Percentiles rank a stretch among this genome's conserved stretches.
Evolutionary conservation across 169 alveolate species (phyloP).

Genomic region (Eimeria necatrix): DNA sequence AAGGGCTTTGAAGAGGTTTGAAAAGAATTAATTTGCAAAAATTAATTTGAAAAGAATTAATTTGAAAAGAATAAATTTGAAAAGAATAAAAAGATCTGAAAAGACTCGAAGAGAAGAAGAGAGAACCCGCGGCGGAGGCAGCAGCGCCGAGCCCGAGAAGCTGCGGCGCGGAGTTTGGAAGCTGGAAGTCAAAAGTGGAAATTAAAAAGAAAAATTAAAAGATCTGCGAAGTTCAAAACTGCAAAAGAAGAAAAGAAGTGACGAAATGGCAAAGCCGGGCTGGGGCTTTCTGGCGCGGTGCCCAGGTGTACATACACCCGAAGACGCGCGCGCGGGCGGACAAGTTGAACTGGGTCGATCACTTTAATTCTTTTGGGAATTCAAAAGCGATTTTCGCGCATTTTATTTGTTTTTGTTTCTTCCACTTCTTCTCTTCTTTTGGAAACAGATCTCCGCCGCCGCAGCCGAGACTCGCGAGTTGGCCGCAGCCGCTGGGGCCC

Average conservation of each 20-base stretch:
- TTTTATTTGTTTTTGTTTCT: neutral
- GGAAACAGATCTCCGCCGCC: too few relatives aligned
- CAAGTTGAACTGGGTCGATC: neutral
- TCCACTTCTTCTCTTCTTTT: neutral
- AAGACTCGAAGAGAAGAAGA: neutral
- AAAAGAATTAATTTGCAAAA: neutral
- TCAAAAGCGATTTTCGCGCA: neutral
- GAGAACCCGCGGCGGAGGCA: neutral
- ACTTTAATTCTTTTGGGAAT: neutral
- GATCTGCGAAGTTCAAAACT: too few relatives aligned
- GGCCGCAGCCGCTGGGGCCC: too few relatives aligned
- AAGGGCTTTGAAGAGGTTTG: neutral
- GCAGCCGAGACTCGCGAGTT: too few relatives aligned
- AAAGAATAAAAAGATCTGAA: neutral
- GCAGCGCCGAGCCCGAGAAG: too few relatives aligned
- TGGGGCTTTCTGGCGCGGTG: neutral
- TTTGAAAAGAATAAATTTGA: neutral
- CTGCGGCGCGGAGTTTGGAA: too few relatives aligned
- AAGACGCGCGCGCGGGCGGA: neutral
- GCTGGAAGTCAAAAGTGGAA: too few relatives aligned
- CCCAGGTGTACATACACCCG: conserved; percentile 22
- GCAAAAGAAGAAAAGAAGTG: neutral
- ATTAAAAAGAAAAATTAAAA: too few relatives aligned
- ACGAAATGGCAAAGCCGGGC: neutral
- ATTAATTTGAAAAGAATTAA: neutral